Base-by-base conservation (phyloP, 176 grass and related monocot genomes). In the Carex pumila region DNA sequence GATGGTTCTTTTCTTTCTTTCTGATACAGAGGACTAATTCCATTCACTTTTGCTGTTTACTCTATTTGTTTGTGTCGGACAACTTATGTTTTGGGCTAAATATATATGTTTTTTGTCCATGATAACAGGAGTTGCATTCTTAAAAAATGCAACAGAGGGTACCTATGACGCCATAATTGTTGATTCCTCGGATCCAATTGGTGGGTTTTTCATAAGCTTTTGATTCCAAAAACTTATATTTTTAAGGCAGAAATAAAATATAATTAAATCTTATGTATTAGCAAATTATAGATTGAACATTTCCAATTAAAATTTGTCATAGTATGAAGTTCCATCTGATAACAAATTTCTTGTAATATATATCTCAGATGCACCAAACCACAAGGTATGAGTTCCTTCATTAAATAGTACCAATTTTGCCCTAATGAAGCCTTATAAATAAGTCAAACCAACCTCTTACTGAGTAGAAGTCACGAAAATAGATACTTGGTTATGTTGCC, bases 151-250 rank as follows among this genome's bases (percentile, higher is more conserved):
- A 57, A 59, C 84, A 3, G 93, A 93, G 88, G 96, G 91, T 79
- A 92, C 93, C 5, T 98, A 98, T 6, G 96, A 98, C 84, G 96
- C 96, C 54, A 80, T 98, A 15, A 95, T 97, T 81, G 94, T 97
- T 34, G 94, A 97, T 85, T 97, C 94, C 22, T 97, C 92, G 47
- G 92, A 94, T 89, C 96, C 92, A 4, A 94, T 97, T 63, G 96
- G 92, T 94, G 60, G 81, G 64, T 79, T 13, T 31, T 55, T 55
- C 15, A 70, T 37, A 6, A 37, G 29, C 5, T 68, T 87, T 21
- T 79, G 21, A 59, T 63, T 84, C 21, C 19, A 22, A 57, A 56
- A 56, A 56, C 29, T 57, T 75, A 21, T 75, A 54, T 12, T 55
- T 55, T 70, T 39, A 41, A 41, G 32, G 34, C 12, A 36, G 11